Conservation (phyloP, 306 rosid genomes). For the Abrus precatorius region DNA sequence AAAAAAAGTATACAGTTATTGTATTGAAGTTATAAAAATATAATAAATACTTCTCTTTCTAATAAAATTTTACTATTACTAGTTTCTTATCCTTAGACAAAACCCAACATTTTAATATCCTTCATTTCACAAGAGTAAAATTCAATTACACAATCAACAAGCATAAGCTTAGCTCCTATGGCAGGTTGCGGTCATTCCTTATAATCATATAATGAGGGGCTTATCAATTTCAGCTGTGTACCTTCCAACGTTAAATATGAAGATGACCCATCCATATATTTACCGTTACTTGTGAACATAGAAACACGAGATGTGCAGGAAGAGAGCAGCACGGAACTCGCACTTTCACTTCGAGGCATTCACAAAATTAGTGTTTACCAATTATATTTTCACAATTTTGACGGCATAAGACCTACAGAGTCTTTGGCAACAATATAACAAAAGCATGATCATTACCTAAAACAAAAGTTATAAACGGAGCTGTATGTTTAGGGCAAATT, state of each 20-base stretch:
- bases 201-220: not conserved
- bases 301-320: not conserved
- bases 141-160: constrained; percentile 6
- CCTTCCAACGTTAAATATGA: constrained; percentile 36
- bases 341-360: not conserved
- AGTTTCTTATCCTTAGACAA: too few relatives aligned
- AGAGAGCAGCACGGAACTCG: constrained; percentile 13
- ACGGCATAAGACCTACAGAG: constrained; percentile 1
- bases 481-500: constrained; percentile 38
- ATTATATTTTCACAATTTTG: not conserved
- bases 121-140: not conserved
- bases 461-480: constrained; percentile 77
- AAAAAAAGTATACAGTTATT: too few relatives aligned
- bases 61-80: too few relatives aligned
- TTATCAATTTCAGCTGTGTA: constrained; percentile 16
- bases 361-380: not conserved
- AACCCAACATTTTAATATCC: not conserved
- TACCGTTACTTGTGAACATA: constrained; percentile 9
- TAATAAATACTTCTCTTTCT: too few relatives aligned
- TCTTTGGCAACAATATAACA: not conserved
- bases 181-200: constrained; percentile 15
- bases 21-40: too few relatives aligned
- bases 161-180: constrained; percentile 11
- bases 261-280: constrained; percentile 8
- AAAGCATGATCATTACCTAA: constrained; percentile 67